These are phyloP conservation scores for Beauveria sp. DNA, from an alignment of 2,329 filamentous ascomycete species.

Conservation along the genomic window DNA sequence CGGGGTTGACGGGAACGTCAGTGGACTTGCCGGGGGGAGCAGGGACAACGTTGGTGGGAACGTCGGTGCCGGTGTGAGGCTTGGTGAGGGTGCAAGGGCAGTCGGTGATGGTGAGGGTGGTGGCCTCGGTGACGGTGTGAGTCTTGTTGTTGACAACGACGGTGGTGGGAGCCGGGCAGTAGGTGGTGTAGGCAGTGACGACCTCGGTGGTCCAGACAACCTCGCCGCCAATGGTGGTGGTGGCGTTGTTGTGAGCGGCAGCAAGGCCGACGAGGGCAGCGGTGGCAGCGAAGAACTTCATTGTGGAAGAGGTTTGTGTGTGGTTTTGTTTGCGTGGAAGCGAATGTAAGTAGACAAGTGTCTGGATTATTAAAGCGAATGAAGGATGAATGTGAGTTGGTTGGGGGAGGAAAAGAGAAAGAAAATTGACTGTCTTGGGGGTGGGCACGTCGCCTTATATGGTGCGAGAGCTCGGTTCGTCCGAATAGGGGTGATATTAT, in stretches of 20 bases:
- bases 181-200: slow-evolving; percentile 60
- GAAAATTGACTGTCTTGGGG: background rate
- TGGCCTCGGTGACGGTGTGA: slow-evolving; percentile 58
- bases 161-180: slow-evolving; percentile 60
- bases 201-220: slow-evolving; percentile 52
- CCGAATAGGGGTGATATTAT: slow-evolving; percentile 5
- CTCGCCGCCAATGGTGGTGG: background rate
- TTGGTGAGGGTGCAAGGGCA: slow-evolving; percentile 63
- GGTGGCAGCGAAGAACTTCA: slow-evolving; percentile 52
- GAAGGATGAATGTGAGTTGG: slow-evolving; percentile 7
- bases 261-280: slow-evolving; percentile 38
- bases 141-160: slow-evolving; percentile 57
- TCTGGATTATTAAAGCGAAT: slow-evolving; percentile 5
- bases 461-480: background rate
- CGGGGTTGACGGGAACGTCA: too few relatives aligned
- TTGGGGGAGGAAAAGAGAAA: background rate
- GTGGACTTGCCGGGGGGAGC: too few relatives aligned
- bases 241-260: slow-evolving; percentile 37
- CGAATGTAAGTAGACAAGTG: slow-evolving; percentile 8
- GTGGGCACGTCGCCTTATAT: slow-evolving; percentile 8
- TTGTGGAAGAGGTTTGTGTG: slow-evolving; percentile 39
- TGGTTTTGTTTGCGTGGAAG: background rate
- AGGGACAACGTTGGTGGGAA: background rate
- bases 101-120: slow-evolving; percentile 63
- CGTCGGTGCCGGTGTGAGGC: slow-evolving; percentile 42